Conservation (phyloP, 805 yeast genomes). For the Trichomonascus vanleenenianus region DNA sequence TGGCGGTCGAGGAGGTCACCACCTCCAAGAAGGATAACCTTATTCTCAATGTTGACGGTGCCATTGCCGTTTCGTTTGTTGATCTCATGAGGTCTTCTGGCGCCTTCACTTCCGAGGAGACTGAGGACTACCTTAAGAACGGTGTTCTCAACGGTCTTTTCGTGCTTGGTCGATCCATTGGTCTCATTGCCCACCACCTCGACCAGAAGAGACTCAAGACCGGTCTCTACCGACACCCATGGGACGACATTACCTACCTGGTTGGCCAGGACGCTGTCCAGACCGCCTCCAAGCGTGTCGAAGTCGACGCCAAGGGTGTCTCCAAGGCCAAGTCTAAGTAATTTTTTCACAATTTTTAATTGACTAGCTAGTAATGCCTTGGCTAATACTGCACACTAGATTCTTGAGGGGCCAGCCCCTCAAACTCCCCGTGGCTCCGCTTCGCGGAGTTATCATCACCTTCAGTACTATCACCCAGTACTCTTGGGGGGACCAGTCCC, state of each 20-base stretch:
- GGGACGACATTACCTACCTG: constrained; percentile 41
- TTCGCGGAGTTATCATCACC: no score
- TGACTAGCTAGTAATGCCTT: no score
- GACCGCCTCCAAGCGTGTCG: constrained; percentile 27
- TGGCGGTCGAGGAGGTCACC: constrained; percentile 41
- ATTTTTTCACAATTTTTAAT: no score
- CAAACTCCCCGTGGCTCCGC: no score
- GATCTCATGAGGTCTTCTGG: constrained; percentile 38
- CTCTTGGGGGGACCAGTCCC: no score
- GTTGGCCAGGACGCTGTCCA: constrained; percentile 32
- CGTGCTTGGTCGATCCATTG: constrained; percentile 40
- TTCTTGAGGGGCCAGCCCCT: no score
- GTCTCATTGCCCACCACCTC: constrained; percentile 39
- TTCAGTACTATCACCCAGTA: no score
- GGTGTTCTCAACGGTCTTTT: constrained; percentile 41
- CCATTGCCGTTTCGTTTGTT: constrained; percentile 38
- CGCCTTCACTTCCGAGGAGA: constrained; percentile 38
- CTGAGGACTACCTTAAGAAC: constrained; percentile 36
- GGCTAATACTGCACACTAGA: no score
- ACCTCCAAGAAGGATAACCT: constrained; percentile 42
- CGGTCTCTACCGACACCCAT: constrained; percentile 40
- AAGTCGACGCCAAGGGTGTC: constrained; percentile 29
- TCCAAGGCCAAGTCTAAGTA: constrained; percentile 22
- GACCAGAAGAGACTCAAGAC: constrained; percentile 41
- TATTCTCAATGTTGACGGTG: constrained; percentile 39